Evolutionary conservation across 1,284 basidiomycete genomes (phyloP).

Genomic region (Megacollybia platyphylla): DNA sequence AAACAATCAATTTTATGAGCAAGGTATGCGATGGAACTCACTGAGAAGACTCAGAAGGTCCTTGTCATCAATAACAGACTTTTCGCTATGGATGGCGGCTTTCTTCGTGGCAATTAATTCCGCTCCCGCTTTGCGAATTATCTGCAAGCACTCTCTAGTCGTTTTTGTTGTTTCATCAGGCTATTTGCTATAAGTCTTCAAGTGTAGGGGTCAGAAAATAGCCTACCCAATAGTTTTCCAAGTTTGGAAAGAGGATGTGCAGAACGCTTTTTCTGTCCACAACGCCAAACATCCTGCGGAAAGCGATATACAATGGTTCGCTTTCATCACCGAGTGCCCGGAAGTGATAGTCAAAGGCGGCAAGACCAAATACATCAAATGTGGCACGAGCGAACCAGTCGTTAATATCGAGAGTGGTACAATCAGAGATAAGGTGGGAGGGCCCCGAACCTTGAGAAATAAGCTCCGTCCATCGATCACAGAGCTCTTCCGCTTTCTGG

Average conservation of each 20-base stretch:
- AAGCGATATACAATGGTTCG: constrained; percentile 33
- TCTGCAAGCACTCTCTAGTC: constrained; percentile 21
- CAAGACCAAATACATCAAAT: constrained; percentile 38
- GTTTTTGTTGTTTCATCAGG: constrained; percentile 24
- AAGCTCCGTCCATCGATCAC: constrained; percentile 25
- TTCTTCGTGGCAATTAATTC: constrained; percentile 28
- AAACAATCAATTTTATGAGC: neutral
- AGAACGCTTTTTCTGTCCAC: constrained; percentile 26
- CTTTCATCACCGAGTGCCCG: constrained; percentile 31
- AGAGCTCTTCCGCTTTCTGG: constrained; percentile 32
- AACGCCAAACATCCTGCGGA: constrained; percentile 33
- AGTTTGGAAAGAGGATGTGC: constrained; percentile 29
- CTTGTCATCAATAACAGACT: constrained; percentile 19
- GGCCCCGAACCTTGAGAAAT: constrained; percentile 10
- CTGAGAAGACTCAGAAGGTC: constrained; percentile 35
- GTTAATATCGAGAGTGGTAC: constrained; percentile 23
- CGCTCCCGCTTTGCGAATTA: constrained; percentile 25
- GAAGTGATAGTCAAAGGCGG: constrained; percentile 37
- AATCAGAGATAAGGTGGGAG: constrained; percentile 6
- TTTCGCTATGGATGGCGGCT: constrained; percentile 18
- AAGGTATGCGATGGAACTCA: constrained; percentile 14
- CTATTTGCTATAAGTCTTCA: constrained; percentile 12
- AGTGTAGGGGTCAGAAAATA: constrained; percentile 2
- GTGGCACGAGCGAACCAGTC: constrained; percentile 36
- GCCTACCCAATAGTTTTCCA: constrained; percentile 30